These are phyloP conservation scores for Fusarium stilboides DNA, from an alignment of 2,329 filamentous ascomycete genomes.

Conservation along the genomic window DNA sequence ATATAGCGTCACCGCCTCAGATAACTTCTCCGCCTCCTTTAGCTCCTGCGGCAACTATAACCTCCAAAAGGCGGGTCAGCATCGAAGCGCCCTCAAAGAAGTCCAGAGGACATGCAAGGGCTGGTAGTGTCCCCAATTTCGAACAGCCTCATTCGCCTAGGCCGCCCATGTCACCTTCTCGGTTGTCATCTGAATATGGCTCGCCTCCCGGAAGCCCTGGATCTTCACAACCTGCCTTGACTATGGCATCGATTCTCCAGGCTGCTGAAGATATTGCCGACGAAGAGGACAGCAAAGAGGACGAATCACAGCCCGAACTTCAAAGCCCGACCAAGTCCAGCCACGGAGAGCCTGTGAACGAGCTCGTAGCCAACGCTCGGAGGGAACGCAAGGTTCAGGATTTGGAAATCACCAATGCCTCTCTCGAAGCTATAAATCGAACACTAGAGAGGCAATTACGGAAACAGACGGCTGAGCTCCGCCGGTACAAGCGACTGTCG, in stretches of 20 bases:
- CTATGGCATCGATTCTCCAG: conserved; percentile 71
- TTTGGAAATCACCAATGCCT: conserved; percentile 96
- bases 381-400: conserved; percentile 96
- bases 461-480: conserved; percentile 90
- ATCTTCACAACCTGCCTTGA: conserved; percentile 56
- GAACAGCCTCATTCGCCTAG: conserved; percentile 57
- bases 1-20: conserved; percentile 56
- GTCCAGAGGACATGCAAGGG: conserved; percentile 58
- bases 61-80: conserved; percentile 60
- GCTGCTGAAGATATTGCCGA: conserved; percentile 67
- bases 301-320: conserved; percentile 55
- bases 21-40: conserved; percentile 57
- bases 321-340: conserved; percentile 73
- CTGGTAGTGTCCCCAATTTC: conserved; percentile 57
- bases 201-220: conserved; percentile 57
- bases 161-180: conserved; percentile 51
- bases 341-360: conserved; percentile 74
- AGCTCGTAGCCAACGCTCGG: conserved; percentile 88
- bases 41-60: conserved; percentile 50
- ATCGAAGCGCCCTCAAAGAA: conserved; percentile 58
- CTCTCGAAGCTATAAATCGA: conserved; percentile 93
- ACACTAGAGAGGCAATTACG: conserved; percentile 92
- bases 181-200: conserved; percentile 55
- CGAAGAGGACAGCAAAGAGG: conserved; percentile 51
- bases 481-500: conserved; percentile 88